These are phyloP conservation scores for Cryptosporidium ryanae DNA, from an alignment of 169 alveolate species.

Conservation along the genomic window DNA sequence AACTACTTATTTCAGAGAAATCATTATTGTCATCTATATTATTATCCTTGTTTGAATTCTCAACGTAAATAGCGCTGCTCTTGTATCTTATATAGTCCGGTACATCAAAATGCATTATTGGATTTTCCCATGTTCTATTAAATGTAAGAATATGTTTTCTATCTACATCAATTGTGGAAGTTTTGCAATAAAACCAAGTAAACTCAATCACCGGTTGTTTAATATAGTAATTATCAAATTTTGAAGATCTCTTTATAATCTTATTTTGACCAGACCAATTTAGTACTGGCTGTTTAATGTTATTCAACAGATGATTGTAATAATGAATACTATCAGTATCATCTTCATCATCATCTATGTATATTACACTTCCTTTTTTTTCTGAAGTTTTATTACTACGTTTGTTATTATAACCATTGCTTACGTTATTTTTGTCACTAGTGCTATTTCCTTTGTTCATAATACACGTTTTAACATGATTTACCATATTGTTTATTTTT, in stretches of 20 bases:
- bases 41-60: background rate
- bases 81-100: conserved; percentile 16
- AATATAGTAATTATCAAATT: conserved; percentile 33
- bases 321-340: background rate
- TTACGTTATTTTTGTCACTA: background rate
- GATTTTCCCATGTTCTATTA: conserved; percentile 45
- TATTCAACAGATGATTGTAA: background rate
- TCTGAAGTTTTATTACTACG: no score
- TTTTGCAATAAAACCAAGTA: conserved; percentile 65
- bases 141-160: conserved; percentile 47
- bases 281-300: conserved; percentile 19
- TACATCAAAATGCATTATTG: conserved; percentile 12
- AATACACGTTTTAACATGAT: no score
- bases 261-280: conserved; percentile 30
- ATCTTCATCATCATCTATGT: no score
- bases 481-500: conserved; percentile 10
- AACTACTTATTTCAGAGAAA: background rate
- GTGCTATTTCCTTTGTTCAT: no score
- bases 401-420: no score
- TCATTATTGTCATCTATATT: background rate
- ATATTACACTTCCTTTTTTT: background rate
- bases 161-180: conserved; percentile 49
- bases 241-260: conserved; percentile 24
- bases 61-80: background rate
- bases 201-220: conserved; percentile 54